These are phyloP conservation scores for Tetrahymena thermophila DNA, from an alignment of 73 alveolate species.

Conservation along the genomic window DNA sequence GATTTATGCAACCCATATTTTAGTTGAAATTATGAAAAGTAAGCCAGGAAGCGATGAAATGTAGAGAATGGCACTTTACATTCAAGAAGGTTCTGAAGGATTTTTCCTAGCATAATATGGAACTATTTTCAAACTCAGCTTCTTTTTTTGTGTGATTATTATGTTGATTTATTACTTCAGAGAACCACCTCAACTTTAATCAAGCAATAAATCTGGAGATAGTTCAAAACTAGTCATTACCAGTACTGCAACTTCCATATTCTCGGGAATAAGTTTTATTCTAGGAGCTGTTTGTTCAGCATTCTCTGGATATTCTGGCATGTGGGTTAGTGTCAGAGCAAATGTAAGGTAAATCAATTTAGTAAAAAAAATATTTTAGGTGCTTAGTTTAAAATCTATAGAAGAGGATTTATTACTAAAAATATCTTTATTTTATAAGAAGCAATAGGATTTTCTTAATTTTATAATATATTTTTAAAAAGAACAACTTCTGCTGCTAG, in stretches of 20 bases:
- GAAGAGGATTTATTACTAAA: not conserved
- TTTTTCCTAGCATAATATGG: constrained; percentile 70
- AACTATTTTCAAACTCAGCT: constrained; percentile 55
- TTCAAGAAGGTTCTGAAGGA: constrained; percentile 80
- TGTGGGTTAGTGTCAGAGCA: constrained; percentile 83
- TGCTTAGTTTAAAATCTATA: not conserved
- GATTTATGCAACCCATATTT: not conserved
- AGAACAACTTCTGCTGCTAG: constrained; percentile 77
- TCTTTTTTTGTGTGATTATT: constrained; percentile 40
- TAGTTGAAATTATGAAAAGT: not conserved
- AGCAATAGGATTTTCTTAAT: not conserved
- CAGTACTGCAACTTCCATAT: constrained; percentile 39
- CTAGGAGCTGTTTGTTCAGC: constrained; percentile 76
- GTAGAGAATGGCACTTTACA: constrained; percentile 59
- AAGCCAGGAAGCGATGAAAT: constrained; percentile 56
- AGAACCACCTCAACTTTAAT: not conserved
- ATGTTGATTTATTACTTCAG: constrained; percentile 47
- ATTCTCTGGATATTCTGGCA: constrained; percentile 75
- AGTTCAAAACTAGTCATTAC: constrained; percentile 41
- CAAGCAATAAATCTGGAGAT: constrained; percentile 22
- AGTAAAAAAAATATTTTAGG: not conserved
- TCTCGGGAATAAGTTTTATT: constrained; percentile 56
- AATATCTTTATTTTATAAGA: not conserved
- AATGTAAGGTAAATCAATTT: constrained; percentile 23
- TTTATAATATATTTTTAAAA: not conserved